Evolutionary conservation across 2,329 filamentous ascomycete genomes (phyloP).

Genomic region (Pyrenophora seminiperda): DNA sequence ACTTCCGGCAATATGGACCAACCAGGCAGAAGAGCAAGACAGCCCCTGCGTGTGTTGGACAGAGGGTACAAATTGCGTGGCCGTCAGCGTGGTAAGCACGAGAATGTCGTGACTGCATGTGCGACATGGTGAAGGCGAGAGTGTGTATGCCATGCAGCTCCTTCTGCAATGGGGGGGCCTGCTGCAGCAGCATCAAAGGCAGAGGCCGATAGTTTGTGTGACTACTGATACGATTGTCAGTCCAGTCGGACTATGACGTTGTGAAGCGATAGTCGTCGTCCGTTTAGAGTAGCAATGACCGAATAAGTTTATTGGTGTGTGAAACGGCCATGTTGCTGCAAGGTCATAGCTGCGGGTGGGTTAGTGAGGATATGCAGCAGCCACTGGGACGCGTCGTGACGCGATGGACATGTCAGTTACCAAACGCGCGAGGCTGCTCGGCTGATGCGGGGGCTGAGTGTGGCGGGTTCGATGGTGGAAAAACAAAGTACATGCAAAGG

Average conservation of each 20-base stretch:
- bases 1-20: no score
- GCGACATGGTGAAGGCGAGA: not conserved
- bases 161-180: not conserved
- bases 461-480: constrained; percentile 2
- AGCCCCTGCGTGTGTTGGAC: not conserved
- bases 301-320: constrained; percentile 15
- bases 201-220: no score
- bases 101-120: constrained; percentile 8
- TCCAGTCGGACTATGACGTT: no score
- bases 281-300: constrained; percentile 3
- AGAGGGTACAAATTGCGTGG: not conserved
- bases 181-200: not conserved
- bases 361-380: not conserved
- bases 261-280: no score
- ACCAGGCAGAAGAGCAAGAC: constrained; percentile 6
- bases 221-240: no score
- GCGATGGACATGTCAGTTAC: not conserved
- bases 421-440: not conserved
- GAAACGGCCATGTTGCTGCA: constrained; percentile 9
- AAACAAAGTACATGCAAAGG: not conserved
- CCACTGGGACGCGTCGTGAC: no score
- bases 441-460: not conserved
- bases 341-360: constrained; percentile 4
- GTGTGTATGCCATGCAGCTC: not conserved
- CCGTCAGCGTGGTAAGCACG: constrained; percentile 7